Conservation (phyloP, 2,329 filamentous ascomycete genomes). For the Microcyclospora pomicola region DNA sequence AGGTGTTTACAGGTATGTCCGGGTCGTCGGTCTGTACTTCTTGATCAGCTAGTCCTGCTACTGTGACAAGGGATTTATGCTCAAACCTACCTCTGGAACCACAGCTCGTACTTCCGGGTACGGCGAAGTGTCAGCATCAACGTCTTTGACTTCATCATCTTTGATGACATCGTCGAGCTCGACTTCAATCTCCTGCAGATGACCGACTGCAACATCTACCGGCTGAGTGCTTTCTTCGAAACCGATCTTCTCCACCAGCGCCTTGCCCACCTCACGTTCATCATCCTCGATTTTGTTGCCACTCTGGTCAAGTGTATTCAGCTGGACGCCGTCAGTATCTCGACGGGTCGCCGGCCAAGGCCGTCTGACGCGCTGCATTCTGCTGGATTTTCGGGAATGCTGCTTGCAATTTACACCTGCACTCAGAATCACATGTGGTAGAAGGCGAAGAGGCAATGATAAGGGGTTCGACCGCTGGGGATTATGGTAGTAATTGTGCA, state of each 20-base stretch:
- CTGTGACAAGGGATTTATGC: background rate
- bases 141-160: slow-evolving; percentile 29
- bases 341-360: slow-evolving; percentile 13
- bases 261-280: slow-evolving; percentile 2
- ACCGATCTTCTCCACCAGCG: slow-evolving; percentile 5
- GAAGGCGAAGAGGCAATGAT: no score
- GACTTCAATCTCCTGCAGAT: slow-evolving; percentile 21
- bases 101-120: slow-evolving; percentile 39
- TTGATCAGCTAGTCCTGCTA: slow-evolving; percentile 44
- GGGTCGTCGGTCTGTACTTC: slow-evolving; percentile 45
- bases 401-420: no score
- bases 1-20: slow-evolving; percentile 50
- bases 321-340: slow-evolving; percentile 15
- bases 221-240: slow-evolving; percentile 6
- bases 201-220: slow-evolving; percentile 11
- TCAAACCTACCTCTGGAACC: background rate
- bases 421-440: no score
- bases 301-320: slow-evolving; percentile 12
- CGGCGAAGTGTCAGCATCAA: slow-evolving; percentile 35
- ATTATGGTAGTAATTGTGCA: no score
- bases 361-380: slow-evolving; percentile 15
- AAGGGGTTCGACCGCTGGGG: no score
- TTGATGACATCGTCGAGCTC: slow-evolving; percentile 27
- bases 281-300: slow-evolving; percentile 7
- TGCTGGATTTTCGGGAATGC: no score